These are phyloP conservation scores for Fusarium domesticum DNA, from an alignment of 2,329 filamentous ascomycete genomes.

Conservation along the genomic window DNA sequence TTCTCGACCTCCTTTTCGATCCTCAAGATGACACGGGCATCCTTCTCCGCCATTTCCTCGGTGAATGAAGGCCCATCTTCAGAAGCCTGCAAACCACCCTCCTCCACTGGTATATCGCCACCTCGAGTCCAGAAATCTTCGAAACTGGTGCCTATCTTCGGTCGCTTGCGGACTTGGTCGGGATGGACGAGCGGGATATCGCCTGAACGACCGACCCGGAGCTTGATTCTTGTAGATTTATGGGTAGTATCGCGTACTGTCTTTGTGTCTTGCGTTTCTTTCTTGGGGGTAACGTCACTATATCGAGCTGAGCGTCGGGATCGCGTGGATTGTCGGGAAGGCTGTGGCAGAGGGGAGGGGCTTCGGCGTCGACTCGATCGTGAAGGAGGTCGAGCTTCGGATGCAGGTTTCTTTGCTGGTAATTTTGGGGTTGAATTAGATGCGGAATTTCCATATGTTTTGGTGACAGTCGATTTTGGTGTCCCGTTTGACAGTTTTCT, in stretches of 20 bases:
- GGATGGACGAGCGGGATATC: constrained; percentile 58
- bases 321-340: constrained; percentile 41
- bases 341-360: constrained; percentile 40
- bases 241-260: constrained; percentile 21
- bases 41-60: constrained; percentile 59
- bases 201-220: constrained; percentile 41
- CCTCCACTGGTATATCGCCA: constrained; percentile 51
- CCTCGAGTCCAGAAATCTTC: constrained; percentile 56
- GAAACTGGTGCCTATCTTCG: constrained; percentile 53
- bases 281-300: constrained; percentile 28
- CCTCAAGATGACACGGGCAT: constrained; percentile 66
- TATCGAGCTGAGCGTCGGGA: constrained; percentile 44
- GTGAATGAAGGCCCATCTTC: constrained; percentile 59
- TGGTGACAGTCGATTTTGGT: constrained; percentile 29
- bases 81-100: constrained; percentile 53
- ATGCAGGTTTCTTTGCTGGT: constrained; percentile 28
- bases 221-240: constrained; percentile 46
- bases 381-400: constrained; percentile 30
- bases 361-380: constrained; percentile 40
- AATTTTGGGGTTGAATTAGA: constrained; percentile 31
- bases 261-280: constrained; percentile 14
- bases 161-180: constrained; percentile 51
- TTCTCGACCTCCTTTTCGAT: constrained; percentile 71
- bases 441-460: constrained; percentile 21
- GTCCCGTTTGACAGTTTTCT: constrained; percentile 26